These are phyloP conservation scores for Vitis hybrid DNA, from an alignment of 177 flowering plant genomes.

Conservation along the genomic window DNA sequence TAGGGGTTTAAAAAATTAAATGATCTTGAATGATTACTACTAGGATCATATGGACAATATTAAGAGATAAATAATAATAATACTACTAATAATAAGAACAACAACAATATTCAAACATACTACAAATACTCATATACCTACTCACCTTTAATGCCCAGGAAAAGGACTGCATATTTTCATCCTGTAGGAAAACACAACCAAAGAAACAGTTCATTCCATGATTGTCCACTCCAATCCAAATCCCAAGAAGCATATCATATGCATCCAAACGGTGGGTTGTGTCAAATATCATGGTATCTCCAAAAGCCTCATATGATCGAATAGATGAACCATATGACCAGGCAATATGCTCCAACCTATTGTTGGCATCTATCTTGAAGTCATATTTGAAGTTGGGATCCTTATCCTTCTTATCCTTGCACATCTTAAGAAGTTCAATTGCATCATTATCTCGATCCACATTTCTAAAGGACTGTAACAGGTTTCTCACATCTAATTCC, in stretches of 20 bases:
- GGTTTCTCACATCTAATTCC: conserved; percentile 68
- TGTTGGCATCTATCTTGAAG: conserved; percentile 55
- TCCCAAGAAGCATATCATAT: conserved; percentile 61
- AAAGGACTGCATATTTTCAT: conserved; percentile 59
- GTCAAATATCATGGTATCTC: conserved; percentile 59
- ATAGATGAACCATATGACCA: conserved; percentile 66
- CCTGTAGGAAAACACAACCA: conserved; percentile 60
- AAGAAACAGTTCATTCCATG: conserved; percentile 56
- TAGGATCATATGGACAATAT: too few species aligned
- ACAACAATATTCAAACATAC: too few species aligned
- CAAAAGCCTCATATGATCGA: conserved; percentile 50
- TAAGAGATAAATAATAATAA: background rate
- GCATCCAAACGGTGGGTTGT: conserved; percentile 60
- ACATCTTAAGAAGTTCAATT: conserved; percentile 62
- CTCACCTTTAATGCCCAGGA: conserved; percentile 67
- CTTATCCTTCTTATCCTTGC: conserved; percentile 64
- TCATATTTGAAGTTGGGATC: conserved; percentile 57
- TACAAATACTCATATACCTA: background rate
- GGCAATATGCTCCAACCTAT: conserved; percentile 64
- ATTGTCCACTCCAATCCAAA: conserved; percentile 68
- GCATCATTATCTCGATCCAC: conserved; percentile 63
- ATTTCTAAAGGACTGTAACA: conserved; percentile 63
- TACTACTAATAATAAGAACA: background rate
- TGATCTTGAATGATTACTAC: too few species aligned
- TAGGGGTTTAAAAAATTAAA: too few species aligned